Evolutionary conservation across 176 grass and related monocot genomes (phyloP), one percentile per base, ranked within the genome.

Genomic region (Oropetium thomaeum): DNA sequence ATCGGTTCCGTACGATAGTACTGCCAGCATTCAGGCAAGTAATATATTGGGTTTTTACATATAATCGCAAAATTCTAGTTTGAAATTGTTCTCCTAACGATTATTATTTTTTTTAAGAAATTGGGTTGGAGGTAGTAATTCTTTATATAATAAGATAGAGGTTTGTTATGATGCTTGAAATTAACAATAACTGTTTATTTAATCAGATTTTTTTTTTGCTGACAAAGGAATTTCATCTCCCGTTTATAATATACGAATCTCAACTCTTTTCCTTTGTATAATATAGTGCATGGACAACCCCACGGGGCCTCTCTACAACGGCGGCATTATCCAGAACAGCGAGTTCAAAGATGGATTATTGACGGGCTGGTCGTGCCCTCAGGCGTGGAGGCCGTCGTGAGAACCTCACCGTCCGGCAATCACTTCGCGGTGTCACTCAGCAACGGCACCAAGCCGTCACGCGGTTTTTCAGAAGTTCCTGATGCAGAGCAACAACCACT

Each of bases 251-350:
- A 64, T 10, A n/a, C 20, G 9, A 23, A 39, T 13, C 11, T 9
- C 20, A 5, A 8, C 7, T 10, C 47, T 62, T 28, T 12, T 32
- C 4, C 7, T 41, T 35, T 44, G 4, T n/a, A n/a, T n/a, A n/a
- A n/a, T n/a, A 19, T 33, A 96, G 92, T 96, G 92, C 80, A 70
- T 89, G 32, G 12, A 64, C 40, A 65, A 80, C 28, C 89, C 92
- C 4, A 45, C n/a, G 12, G 52, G 62, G 7, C 44, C 92, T 3
- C 81, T 89, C 5, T 96, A 92, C 40, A 72, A 62, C 19, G 92
- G 92, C 12, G 92, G 92, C 16, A 77, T 96, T 20, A 82, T 96
- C 59, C 23, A 54, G 59, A 92, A 89, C 79, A 71, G 89, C 57
- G 84, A 96, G 58, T 96, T 96, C 41, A 73, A 89, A 57, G 30